Conservation (phyloP, 495 filamentous ascomycete species). For the Penicillium herquei region DNA sequence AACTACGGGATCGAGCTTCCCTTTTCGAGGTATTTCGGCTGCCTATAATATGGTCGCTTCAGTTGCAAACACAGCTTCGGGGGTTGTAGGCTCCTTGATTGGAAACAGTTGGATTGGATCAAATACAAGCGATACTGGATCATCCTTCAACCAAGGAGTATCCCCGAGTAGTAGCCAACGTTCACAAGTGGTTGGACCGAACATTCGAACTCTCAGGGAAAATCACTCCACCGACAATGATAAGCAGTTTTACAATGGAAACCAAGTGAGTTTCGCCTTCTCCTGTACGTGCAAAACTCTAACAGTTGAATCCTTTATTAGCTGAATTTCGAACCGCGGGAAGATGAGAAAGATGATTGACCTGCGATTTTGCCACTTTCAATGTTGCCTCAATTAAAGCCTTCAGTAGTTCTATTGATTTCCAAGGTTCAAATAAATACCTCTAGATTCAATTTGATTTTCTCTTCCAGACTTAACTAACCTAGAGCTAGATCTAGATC, state of each 20-base stretch:
- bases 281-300: not conserved
- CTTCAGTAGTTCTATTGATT: not conserved
- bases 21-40: conserved; percentile 41
- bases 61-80: conserved; percentile 43
- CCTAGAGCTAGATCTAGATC: too few species aligned
- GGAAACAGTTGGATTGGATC: conserved; percentile 41
- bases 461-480: too few species aligned
- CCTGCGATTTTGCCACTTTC: not conserved
- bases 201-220: conserved; percentile 59
- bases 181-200: conserved; percentile 24
- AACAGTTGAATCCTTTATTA: conserved; percentile 23
- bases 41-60: conserved; percentile 45
- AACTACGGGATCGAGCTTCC: conserved; percentile 35
- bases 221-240: conserved; percentile 49
- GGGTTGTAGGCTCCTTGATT: conserved; percentile 55
- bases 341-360: conserved; percentile 49
- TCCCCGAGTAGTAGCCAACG: conserved; percentile 9
- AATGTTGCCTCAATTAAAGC: not conserved
- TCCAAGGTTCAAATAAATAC: not conserved
- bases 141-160: conserved; percentile 7
- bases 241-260: conserved; percentile 82
- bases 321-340: conserved; percentile 74
- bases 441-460: not conserved
- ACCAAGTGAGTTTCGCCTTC: conserved; percentile 61
- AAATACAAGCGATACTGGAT: conserved; percentile 3